A percentile compares a stretch with the other conserved stretches of the same genome.
Evolutionary conservation across 805 yeast genomes (phyloP).

Genomic region (Saccharomycopsis schoenii): DNA sequence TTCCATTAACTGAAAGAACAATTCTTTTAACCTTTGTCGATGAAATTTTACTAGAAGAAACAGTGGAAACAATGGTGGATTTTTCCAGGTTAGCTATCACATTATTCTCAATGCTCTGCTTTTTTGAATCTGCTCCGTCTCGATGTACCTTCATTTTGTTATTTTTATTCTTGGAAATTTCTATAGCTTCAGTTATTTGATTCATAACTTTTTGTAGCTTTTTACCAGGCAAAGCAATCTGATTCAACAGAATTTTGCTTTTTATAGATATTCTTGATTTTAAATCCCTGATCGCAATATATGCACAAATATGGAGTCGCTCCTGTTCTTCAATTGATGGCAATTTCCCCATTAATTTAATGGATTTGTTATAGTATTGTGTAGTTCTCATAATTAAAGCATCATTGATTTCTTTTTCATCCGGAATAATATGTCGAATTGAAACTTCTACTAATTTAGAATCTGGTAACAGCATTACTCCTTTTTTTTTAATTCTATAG

Average conservation of each 20-base stretch:
- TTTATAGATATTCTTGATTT: constrained; percentile 25
- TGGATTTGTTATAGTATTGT: constrained; percentile 4
- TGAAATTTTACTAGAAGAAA: neutral
- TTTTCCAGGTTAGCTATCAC: neutral
- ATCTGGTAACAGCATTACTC: neutral
- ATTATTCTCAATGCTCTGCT: neutral
- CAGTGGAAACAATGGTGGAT: neutral
- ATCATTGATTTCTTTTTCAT: neutral
- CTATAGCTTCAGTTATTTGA: constrained; percentile 6
- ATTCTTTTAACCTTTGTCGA: neutral
- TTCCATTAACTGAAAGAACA: neutral
- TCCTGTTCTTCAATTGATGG: constrained; percentile 52
- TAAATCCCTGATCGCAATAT: constrained; percentile 44
- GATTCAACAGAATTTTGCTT: neutral
- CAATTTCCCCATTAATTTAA: constrained; percentile 22
- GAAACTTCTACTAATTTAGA: constrained; percentile 1
- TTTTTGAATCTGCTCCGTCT: neutral
- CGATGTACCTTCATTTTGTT: neutral
- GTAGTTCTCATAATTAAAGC: neutral
- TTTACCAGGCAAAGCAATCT: constrained; percentile 48
- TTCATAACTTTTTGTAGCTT: constrained; percentile 29
- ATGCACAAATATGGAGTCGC: constrained; percentile 59
- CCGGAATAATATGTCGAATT: neutral
- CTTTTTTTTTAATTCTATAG: neutral
- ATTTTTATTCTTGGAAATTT: neutral